Base-by-base conservation (phyloP, 805 yeast genomes). In the Grigorovia humatica region DNA sequence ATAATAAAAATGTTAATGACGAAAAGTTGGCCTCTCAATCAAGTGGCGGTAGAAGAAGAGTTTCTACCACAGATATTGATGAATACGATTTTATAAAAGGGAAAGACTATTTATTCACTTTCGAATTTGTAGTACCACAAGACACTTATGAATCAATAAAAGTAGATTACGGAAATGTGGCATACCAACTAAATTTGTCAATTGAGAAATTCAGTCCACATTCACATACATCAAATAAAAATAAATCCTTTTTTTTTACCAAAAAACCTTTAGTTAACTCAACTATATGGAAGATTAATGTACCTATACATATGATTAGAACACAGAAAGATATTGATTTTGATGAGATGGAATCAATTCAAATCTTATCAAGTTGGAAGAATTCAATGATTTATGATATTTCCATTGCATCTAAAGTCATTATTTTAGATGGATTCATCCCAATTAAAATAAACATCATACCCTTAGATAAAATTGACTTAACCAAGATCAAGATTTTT, bases 261-360 rank as follows among this genome's bases (percentile, higher is more conserved):
- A 38, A 38, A 15, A 15, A 13, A 2, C 8, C 38, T 32, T 32
- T 32, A 3, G 38, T 32, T 32, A 3, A 8, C 13, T 38, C 42
- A 38, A 13, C n/a, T 15, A 38, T 38, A 13, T 38, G 42, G 17
- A 46, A 9, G 3, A 42, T 17, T 13, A 9, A 32, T 3, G 13
- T 32, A 15, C 85, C 85, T 2, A 73, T 91, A 2, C 72, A 70
- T 2, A 70, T 93, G 29, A 79, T 93, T 4, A 73, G 98, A 55
- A 74, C 88, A 0, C 88, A 89, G 11, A 74, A 86, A 1, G 89
- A 85, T 51, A 77, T 78, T 43, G 84, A 88, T 44, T 74, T 83
- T 27, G 98, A 91, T 63, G 90, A 85, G 60, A 81, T 83, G 54
- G 98, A 93, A 63, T 97, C 98, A 0, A 91, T 93, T 49, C 85